These are phyloP conservation scores for Agrocybe pediades DNA, from an alignment of 768 basidiomycete species.

Conservation along the genomic window DNA sequence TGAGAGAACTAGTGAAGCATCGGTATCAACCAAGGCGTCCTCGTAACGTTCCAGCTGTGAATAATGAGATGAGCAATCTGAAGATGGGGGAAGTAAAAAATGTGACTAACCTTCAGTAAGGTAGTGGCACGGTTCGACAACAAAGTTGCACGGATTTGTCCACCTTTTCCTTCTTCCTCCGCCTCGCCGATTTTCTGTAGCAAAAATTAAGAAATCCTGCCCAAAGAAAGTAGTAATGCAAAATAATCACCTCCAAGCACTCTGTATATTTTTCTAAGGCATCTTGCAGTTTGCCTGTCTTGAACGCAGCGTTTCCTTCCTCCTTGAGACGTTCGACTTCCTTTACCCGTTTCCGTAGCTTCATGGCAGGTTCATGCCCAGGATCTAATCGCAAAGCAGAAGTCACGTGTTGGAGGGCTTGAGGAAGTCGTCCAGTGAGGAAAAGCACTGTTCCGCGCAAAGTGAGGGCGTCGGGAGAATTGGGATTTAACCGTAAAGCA, in stretches of 20 bases:
- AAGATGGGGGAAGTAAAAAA: not conserved
- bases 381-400: slow-evolving; percentile 81
- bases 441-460: slow-evolving; percentile 82
- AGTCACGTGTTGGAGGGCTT: slow-evolving; percentile 69
- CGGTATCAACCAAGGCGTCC: slow-evolving; percentile 73
- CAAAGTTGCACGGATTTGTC: slow-evolving; percentile 77
- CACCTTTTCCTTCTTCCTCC: slow-evolving; percentile 76
- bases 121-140: slow-evolving; percentile 86
- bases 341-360: slow-evolving; percentile 75
- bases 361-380: slow-evolving; percentile 68
- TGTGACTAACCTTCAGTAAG: slow-evolving; percentile 69
- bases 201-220: not conserved
- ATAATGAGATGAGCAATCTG: slow-evolving; percentile 7
- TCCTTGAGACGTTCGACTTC: slow-evolving; percentile 84
- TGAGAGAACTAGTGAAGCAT: slow-evolving; percentile 61
- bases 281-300: slow-evolving; percentile 54
- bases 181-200: slow-evolving; percentile 62
- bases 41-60: slow-evolving; percentile 63
- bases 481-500: slow-evolving; percentile 68
- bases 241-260: slow-evolving; percentile 59
- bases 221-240: not conserved
- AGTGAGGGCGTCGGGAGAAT: slow-evolving; percentile 78
- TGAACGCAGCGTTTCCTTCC: slow-evolving; percentile 81
- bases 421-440: slow-evolving; percentile 67
- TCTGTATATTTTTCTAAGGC: slow-evolving; percentile 73